phyloP scores from a whole-genome alignment of 257 asterid species.

The Forsythia viridissima region DNA sequence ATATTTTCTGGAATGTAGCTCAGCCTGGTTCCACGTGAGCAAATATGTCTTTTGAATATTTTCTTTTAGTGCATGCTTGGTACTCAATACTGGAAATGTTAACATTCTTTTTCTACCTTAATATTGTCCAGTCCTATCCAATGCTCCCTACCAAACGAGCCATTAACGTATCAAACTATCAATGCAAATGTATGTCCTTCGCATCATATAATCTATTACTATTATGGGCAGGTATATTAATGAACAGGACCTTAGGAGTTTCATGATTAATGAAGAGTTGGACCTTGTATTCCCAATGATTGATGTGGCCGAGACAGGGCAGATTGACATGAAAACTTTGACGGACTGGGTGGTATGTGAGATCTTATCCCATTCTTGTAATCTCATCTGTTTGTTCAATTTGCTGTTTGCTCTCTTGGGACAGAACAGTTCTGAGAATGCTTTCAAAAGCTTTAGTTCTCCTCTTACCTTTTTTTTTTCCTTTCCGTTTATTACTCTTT shows the following conservation, averaged over 20 bases:
- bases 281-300: slow-evolving; percentile 72
- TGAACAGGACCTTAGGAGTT: slow-evolving; percentile 65
- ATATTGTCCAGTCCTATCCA: background rate
- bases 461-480: no score
- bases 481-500: no score
- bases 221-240: slow-evolving; percentile 54
- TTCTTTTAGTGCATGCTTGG: background rate
- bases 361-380: background rate
- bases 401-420: background rate
- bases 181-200: no score
- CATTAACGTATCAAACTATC: no score
- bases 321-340: slow-evolving; percentile 56
- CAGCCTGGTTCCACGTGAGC: slow-evolving; percentile 74
- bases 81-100: background rate
- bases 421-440: background rate
- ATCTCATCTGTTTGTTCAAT: background rate
- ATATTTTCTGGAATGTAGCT: slow-evolving; percentile 76
- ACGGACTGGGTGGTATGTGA: slow-evolving; percentile 78
- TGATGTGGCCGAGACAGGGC: slow-evolving; percentile 65
- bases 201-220: no score
- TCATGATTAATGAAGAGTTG: slow-evolving; percentile 86
- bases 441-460: background rate
- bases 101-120: background rate
- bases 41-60: slow-evolving; percentile 14
- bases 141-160: no score